Evolutionary conservation across 129 eudicot genomes (phyloP), one percentile per base, ranked within the genome.

Genomic region (Flaveria ramosissima): DNA sequence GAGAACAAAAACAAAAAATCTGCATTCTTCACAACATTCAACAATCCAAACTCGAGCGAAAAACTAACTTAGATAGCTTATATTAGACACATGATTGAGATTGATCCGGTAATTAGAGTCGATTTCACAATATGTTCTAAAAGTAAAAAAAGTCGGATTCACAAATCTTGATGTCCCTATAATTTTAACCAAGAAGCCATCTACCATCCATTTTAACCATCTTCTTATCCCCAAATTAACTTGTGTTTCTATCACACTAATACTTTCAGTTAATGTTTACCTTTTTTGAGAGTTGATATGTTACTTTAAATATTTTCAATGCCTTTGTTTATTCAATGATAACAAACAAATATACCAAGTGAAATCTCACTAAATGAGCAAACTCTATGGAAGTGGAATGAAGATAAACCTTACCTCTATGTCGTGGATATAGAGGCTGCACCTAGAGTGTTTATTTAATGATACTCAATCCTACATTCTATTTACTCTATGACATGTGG

Each of bases 11-110:
- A 52, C 46, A 26, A 30, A 63, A 41, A 43, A 36, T 56, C 17
- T 52, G 19, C 66, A 51, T 20, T 64, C 69, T 72, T 64, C 83
- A 51, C 59, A 50, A 26, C 55, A 41, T 43, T 52, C 74, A 72
- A 65, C 59, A 72, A 65, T 42, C 19, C 74, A 50, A 17, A 41
- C 15, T 27, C 16, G 46, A 53, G 21, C 46, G 17, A 61, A 63
- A 6, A 48, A 76, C 43, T 70, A 48, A 76, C 43, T 70, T 47
- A 60, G n/a, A 60, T 47, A 45, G 64, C 13, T 26, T 51, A 60
- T 46, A 47, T 19, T 70, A 70, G 42, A 15, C 82, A 70, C 23
- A 59, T 30, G 52, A 46, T 26, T 20, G 36, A 45, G 41, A 70
- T 78, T 10, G 23, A 19, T 45, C 24, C 12, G 21, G 41, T 65